Base-by-base conservation (phyloP, 805 yeast species). In the Tetrapisispora nanseiensis region DNA sequence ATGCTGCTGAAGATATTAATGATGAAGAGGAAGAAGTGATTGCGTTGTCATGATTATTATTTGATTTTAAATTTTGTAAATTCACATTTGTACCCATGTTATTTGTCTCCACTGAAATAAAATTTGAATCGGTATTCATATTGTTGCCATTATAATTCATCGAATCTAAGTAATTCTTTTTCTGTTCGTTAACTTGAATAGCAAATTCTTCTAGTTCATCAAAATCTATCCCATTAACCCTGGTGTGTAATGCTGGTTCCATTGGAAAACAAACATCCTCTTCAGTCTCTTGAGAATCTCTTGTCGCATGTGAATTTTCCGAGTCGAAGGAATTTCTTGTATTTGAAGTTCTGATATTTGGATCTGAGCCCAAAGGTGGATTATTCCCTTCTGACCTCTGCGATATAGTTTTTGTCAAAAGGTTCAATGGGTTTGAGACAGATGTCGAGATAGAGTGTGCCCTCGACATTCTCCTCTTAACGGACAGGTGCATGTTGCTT, bases 251-350 rank as follows among this genome's bases (percentile, higher is more conserved):
- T 40, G 53, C 56, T 4, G 84, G 79, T 39, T 78, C 67, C 86
- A 86, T 82, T 2, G 97, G 97, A 64, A 89, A 89, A 69, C 97
- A 90, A 35, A 90, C 98, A 72, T 90, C 97, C 58, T 86, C 96
- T 56, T 90, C 97, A 0, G 95, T 86, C 57, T 87, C 96, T 52
- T 85, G 95, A 4, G 89, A 80, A 16, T 80, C 77, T 49, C 86
- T 70, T 9, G 90, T 81, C 1, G 80, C 83, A 51, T 77, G 84
- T 1, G 89, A 82, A 51, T 75, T 82, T 49, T 82, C 90, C 46
- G 78, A 74, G 52, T 80, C 86, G 12, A 59, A 46, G 20, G 64
- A 55, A 11, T 52, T 40, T 26, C 54, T 41, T 11, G 61, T 49
- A 15, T 43, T 29, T 3, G 50, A 43, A 36, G 46, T 50, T 35